Evolutionary conservation across 768 basidiomycete genomes (phyloP).

Genomic region (Mycena alexandri): DNA sequence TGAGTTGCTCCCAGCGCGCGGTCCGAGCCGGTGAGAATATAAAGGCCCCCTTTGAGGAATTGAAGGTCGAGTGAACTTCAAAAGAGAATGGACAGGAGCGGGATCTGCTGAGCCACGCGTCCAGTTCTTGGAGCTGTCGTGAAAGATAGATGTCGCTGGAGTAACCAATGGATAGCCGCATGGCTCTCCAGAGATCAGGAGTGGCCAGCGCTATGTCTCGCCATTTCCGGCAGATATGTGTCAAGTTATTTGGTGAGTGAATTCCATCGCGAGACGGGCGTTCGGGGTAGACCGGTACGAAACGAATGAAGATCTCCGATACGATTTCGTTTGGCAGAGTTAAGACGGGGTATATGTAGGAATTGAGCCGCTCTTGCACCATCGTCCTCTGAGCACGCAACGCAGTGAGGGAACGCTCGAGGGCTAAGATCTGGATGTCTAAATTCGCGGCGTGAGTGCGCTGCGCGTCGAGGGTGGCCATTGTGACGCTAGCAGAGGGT

Average conservation of each 20-base stretch:
- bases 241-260: neutral
- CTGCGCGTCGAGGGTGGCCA: no score
- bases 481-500: no score
- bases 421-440: no score
- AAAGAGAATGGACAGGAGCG: neutral
- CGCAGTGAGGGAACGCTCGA: no score
- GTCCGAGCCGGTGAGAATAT: neutral
- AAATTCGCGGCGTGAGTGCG: no score
- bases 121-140: neutral
- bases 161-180: neutral
- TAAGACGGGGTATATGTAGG: neutral
- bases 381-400: neutral
- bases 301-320: neutral
- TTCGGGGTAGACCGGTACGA: neutral
- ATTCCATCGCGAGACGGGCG: neutral
- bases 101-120: neutral
- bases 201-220: neutral
- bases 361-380: slow-evolving; percentile 4
- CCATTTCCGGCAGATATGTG: slow-evolving; percentile 3
- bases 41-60: no score
- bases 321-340: neutral
- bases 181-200: neutral
- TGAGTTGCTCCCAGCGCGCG: neutral
- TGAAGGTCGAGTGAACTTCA: no score
- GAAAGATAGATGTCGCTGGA: neutral